Conservation (phyloP, 2,329 filamentous ascomycete species). For the Penicillium sp. region DNA sequence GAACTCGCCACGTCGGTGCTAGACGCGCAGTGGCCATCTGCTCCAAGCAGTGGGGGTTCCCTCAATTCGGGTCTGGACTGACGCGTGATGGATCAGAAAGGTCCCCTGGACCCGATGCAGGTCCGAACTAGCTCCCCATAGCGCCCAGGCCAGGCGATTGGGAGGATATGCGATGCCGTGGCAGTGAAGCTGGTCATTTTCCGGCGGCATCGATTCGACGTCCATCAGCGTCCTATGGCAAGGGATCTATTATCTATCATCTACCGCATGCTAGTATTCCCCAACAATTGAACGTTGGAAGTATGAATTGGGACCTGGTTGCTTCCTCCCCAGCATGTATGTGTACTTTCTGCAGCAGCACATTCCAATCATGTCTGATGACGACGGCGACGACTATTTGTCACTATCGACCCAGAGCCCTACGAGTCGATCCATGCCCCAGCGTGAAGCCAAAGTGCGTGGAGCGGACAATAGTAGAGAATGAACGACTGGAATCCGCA, state of each 20-base stretch:
- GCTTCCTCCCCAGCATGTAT: background rate
- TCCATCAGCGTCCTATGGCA: background rate
- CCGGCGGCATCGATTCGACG: background rate
- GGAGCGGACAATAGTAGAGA: conserved; percentile 6
- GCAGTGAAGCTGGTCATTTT: background rate
- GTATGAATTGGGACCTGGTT: too few species aligned
- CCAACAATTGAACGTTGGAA: background rate
- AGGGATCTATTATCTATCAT: background rate
- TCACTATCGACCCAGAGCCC: conserved; percentile 8
- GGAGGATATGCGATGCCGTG: background rate
- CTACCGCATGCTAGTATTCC: background rate
- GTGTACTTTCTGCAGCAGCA: conserved; percentile 2
- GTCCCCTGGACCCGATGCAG: conserved; percentile 18
- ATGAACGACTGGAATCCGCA: conserved; percentile 1
- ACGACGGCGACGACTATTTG: conserved; percentile 15
- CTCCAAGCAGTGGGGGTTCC: conserved; percentile 12
- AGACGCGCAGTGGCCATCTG: background rate
- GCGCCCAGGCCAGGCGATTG: background rate
- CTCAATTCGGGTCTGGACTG: conserved; percentile 24
- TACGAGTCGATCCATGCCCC: conserved; percentile 1
- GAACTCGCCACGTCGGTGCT: conserved; percentile 7
- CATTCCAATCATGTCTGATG: conserved; percentile 22
- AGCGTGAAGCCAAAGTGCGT: background rate
- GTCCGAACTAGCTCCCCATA: conserved; percentile 14
- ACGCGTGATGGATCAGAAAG: conserved; percentile 39